Evolutionary conservation across 495 filamentous ascomycete species (phyloP).

Genomic region (Aspergillus funiculosus): DNA sequence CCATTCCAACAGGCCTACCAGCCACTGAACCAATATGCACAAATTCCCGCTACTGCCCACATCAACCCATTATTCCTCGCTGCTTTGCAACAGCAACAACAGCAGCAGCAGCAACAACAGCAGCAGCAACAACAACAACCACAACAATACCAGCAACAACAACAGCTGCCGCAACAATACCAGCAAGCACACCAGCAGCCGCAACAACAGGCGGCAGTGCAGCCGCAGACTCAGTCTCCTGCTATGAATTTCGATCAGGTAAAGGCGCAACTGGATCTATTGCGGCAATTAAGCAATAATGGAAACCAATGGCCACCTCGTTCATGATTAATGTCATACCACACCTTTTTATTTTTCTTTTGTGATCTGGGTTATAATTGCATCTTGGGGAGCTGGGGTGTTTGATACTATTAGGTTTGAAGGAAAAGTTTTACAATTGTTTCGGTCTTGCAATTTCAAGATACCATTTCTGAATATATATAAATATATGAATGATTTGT

Average conservation of each 20-base stretch:
- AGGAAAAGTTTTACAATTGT: slow-evolving; percentile 6
- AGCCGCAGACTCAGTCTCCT: slow-evolving; percentile 32
- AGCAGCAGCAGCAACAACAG: slow-evolving; percentile 35
- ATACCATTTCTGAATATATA: no score
- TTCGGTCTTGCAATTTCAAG: background rate
- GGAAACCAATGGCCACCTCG: slow-evolving; percentile 35
- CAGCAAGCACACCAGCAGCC: slow-evolving; percentile 36
- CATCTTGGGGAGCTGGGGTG: slow-evolving; percentile 20
- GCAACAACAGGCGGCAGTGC: slow-evolving; percentile 39
- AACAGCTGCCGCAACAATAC: slow-evolving; percentile 37
- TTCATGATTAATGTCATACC: slow-evolving; percentile 22
- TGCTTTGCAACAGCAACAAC: slow-evolving; percentile 39
- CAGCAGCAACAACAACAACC: slow-evolving; percentile 31
- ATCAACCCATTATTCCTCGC: slow-evolving; percentile 63
- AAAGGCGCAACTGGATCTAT: slow-evolving; percentile 44
- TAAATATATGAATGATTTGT: background rate
- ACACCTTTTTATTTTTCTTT: slow-evolving; percentile 8
- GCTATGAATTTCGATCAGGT: slow-evolving; percentile 40
- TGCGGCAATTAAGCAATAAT: slow-evolving; percentile 38
- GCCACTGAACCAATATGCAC: slow-evolving; percentile 33
- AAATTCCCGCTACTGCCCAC: slow-evolving; percentile 47
- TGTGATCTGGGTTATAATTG: slow-evolving; percentile 19
- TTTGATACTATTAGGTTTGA: background rate
- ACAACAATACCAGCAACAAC: slow-evolving; percentile 29
- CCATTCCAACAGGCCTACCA: slow-evolving; percentile 35